Evolutionary conservation across 169 alveolate genomes (phyloP).

Genomic region (Blepharisma undulans): DNA sequence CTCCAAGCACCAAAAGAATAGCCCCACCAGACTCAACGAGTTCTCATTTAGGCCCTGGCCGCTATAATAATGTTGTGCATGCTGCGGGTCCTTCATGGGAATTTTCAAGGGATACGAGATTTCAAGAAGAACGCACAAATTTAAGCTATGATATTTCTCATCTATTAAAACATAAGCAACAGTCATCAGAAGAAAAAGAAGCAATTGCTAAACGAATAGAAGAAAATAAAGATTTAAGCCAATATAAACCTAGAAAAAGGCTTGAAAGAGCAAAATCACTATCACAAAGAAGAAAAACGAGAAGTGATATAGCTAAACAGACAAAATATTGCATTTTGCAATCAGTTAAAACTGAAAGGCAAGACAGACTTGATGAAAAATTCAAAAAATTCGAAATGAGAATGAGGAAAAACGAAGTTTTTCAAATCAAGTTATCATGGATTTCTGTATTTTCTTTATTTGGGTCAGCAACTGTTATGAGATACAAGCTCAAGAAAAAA

Average conservation of each 20-base stretch:
- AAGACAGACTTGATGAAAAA: background rate
- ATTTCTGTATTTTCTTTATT: background rate
- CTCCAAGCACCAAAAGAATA: conserved; percentile 4
- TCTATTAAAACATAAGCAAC: background rate
- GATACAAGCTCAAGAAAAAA: background rate
- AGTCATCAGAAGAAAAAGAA: background rate
- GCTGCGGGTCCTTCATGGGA: background rate
- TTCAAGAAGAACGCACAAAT: background rate
- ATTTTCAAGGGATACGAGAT: background rate
- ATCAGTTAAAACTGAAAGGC: background rate
- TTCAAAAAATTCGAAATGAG: background rate
- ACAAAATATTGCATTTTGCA: background rate
- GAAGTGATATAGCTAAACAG: background rate
- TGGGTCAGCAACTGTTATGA: background rate
- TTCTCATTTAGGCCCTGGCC: conserved; percentile 12
- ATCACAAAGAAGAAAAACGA: background rate
- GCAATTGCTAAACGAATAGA: background rate
- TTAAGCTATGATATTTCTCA: background rate
- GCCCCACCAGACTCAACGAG: background rate
- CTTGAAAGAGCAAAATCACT: background rate
- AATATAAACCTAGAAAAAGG: background rate
- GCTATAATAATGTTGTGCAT: background rate
- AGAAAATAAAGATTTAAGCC: background rate
- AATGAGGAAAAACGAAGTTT: background rate
- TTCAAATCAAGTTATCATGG: background rate